Conservation (phyloP, 164 flowering plant species). For the Tinospora cordifolia region DNA sequence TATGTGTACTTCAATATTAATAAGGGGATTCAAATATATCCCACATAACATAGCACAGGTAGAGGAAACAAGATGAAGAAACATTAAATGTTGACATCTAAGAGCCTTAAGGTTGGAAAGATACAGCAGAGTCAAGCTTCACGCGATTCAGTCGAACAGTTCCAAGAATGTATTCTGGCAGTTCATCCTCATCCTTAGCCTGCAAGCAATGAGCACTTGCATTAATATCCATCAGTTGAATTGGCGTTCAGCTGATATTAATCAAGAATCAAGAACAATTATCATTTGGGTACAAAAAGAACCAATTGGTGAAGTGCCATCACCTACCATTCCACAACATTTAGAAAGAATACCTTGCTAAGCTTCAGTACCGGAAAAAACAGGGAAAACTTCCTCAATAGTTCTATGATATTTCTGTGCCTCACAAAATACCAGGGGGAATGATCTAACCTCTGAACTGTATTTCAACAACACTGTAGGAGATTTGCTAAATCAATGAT, state of each 20-base stretch:
- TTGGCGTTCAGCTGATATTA: neutral
- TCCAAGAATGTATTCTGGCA: constrained; percentile 91
- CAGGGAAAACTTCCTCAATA: neutral
- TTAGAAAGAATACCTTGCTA: neutral
- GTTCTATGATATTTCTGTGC: neutral
- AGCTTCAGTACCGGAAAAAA: neutral
- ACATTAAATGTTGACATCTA: neutral
- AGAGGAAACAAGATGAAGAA: neutral
- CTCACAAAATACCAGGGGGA: neutral
- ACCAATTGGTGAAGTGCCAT: neutral
- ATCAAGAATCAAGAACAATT: neutral
- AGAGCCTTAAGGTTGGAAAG: constrained; percentile 29
- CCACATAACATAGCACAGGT: neutral
- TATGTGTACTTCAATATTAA: neutral
- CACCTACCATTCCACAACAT: neutral
- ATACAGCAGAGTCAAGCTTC: constrained; percentile 61
- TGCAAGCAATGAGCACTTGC: constrained; percentile 22
- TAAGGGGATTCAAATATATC: neutral
- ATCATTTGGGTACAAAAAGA: neutral
- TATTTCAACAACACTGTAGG: neutral
- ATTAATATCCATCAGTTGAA: neutral
- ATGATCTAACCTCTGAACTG: neutral
- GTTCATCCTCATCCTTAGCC: constrained; percentile 78
- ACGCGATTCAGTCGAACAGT: constrained; percentile 75
- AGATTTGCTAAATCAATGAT: no score